Percentiles rank a stretch among this genome's conserved stretches.
phyloP scores from a whole-genome alignment of 2,329 filamentous ascomycete genomes.

The Ciborinia camelliae region DNA sequence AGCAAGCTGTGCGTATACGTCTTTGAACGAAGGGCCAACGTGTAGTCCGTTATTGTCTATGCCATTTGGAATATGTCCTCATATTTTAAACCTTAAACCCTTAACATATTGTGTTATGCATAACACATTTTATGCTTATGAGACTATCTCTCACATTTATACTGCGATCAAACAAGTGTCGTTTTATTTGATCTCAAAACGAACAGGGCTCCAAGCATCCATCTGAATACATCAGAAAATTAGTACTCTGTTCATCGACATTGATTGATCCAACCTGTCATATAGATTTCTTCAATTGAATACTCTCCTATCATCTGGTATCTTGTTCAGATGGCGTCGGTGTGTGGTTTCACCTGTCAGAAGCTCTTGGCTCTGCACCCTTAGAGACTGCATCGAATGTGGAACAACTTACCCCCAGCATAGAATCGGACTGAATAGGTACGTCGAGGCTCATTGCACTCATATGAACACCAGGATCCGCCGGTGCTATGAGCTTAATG shows the following conservation, averaged over 20 bases:
- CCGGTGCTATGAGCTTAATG: slow-evolving; percentile 23
- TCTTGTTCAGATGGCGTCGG: slow-evolving; percentile 22
- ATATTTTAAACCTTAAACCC: not conserved
- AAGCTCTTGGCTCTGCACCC: slow-evolving; percentile 21
- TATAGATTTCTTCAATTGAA: not conserved
- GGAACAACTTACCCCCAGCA: slow-evolving; percentile 9
- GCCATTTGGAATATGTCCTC: not conserved
- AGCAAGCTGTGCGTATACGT: not conserved
- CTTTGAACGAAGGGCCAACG: not conserved
- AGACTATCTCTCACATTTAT: slow-evolving; percentile 13
- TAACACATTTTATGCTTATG: slow-evolving; percentile 4
- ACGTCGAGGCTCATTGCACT: not conserved
- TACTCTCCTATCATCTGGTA: slow-evolving; percentile 3
- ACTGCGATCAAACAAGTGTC: slow-evolving; percentile 28
- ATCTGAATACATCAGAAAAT: not conserved
- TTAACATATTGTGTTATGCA: slow-evolving; percentile 4
- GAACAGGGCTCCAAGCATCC: slow-evolving; percentile 21
- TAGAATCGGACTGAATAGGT: not conserved
- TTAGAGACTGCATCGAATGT: not conserved
- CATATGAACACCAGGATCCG: no score
- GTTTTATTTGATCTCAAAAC: slow-evolving; percentile 31
- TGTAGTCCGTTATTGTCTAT: not conserved
- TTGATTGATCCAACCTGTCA: not conserved
- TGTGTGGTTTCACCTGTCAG: slow-evolving; percentile 27
- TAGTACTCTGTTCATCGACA: not conserved